Evolutionary conservation across 805 yeast species (phyloP), one percentile per base, ranked within the genome.

Genomic region (Vanderwaltozyma tropicalis): DNA sequence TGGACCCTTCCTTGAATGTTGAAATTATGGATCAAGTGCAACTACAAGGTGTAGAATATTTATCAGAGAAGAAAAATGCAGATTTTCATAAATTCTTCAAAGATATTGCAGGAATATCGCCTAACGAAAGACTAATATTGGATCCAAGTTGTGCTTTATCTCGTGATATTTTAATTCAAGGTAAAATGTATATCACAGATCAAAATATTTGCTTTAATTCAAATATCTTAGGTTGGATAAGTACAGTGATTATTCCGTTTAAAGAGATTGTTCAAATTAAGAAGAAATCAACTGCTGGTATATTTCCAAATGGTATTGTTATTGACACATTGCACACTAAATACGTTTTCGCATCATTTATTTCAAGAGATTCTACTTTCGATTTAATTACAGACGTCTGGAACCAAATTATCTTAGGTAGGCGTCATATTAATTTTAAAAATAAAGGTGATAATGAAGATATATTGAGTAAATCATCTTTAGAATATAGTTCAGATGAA

Each of bases 291-390:
- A 79, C 86, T 0, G 81, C 78, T 0, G 78, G 76, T 0, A 62
- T 80, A 13, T 77, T 80, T 42, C 86, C 86, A 5, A 80, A 80
- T 50, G 85, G 82, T 1, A 70, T 80, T 43, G 68, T 70, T 31
- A 68, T 80, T 17, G 69, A 73, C 39, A 80, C 87, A 1, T 58
- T 77, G 34, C 82, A 79, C 48, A 73, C 71, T 19, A 74, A 70
- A 47, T 76, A 72, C 51, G 67, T 69, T 0, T 80, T 80, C 64
- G 85, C 85, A 0, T 71, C 81, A 1, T 74, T 80, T 42, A 62
- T 78, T 20, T 64, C 76, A 3, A 66, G 88, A 46, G 88, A 80
- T 55, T 34, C 61, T 1, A 61, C 67, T 1, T 68, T 65, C 46
- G 68, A 66, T 37, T 54, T 74, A 26, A 69, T 83, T 36, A 66